Percentiles rank a stretch among this genome's conserved stretches.
phyloP scores from a whole-genome alignment of 129 eudicot species.

The Logfia minima region DNA sequence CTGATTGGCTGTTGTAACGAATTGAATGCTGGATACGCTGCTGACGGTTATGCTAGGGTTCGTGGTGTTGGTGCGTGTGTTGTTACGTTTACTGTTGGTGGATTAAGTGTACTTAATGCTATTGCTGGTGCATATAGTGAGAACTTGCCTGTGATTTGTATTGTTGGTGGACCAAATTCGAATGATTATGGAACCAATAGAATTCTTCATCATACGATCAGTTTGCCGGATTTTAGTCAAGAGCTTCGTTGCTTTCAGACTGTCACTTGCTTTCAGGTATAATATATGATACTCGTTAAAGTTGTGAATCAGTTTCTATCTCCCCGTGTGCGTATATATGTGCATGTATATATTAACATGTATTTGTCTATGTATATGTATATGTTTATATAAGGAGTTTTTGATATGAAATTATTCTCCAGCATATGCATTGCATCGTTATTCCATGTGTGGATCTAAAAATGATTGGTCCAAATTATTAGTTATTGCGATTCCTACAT shows the following conservation, averaged over 20 bases:
- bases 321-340: too few species aligned
- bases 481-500: neutral
- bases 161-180: constrained; percentile 69
- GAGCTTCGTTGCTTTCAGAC: constrained; percentile 60
- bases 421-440: neutral
- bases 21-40: constrained; percentile 71
- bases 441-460: neutral
- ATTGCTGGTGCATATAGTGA: constrained; percentile 74
- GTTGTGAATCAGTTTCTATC: neutral
- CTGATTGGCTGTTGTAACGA: constrained; percentile 66
- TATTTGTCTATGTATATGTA: too few species aligned
- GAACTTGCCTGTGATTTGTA: constrained; percentile 61
- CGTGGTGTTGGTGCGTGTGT: constrained; percentile 68
- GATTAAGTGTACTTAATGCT: constrained; percentile 62
- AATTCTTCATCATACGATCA: constrained; percentile 65
- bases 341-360: too few species aligned
- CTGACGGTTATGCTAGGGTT: constrained; percentile 62
- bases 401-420: neutral
- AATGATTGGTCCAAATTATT: too few species aligned
- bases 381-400: neutral
- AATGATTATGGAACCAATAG: constrained; percentile 67
- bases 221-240: constrained; percentile 63
- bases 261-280: constrained; percentile 66
- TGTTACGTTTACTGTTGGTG: constrained; percentile 72
- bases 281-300: neutral